Percentiles rank a stretch among this genome's conserved stretches.
phyloP scores from a whole-genome alignment of 2,329 filamentous ascomycete genomes.

The Trichophyton simii region DNA sequence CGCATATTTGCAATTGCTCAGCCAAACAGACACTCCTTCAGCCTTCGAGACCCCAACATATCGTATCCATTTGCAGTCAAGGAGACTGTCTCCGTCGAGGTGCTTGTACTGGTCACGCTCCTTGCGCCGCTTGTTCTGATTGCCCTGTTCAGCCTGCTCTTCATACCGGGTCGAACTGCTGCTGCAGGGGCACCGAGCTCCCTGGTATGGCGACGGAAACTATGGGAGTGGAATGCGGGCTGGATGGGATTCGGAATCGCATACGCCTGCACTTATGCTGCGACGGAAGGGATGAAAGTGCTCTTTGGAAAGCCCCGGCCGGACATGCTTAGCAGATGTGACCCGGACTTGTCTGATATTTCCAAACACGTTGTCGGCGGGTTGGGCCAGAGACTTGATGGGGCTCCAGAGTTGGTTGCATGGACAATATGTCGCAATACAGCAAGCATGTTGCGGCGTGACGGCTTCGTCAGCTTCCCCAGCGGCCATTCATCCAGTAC shows the following conservation, averaged over 20 bases:
- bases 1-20: slow-evolving; percentile 46
- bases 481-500: slow-evolving; percentile 60
- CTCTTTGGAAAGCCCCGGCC: slow-evolving; percentile 53
- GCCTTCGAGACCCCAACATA: slow-evolving; percentile 60
- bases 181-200: slow-evolving; percentile 45
- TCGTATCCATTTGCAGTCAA: slow-evolving; percentile 59
- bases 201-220: slow-evolving; percentile 56
- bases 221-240: slow-evolving; percentile 83
- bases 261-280: slow-evolving; percentile 59
- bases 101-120: slow-evolving; percentile 53
- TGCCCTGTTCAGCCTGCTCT: slow-evolving; percentile 50
- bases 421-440: slow-evolving; percentile 60
- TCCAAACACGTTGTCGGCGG: slow-evolving; percentile 51
- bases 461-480: slow-evolving; percentile 77
- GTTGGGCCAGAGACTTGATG: slow-evolving; percentile 38
- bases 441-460: slow-evolving; percentile 48
- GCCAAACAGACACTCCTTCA: slow-evolving; percentile 60
- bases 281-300: slow-evolving; percentile 77
- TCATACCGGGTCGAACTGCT: slow-evolving; percentile 61
- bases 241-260: slow-evolving; percentile 71
- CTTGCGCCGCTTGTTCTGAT: slow-evolving; percentile 56
- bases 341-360: slow-evolving; percentile 58
- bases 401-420: slow-evolving; percentile 57
- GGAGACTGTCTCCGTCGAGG: slow-evolving; percentile 58
- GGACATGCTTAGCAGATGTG: slow-evolving; percentile 56